Evolutionary conservation across 192 early-diverging fungal species (phyloP), one percentile per base, ranked within the genome.

Genomic region (Chytriomyces confervae): DNA sequence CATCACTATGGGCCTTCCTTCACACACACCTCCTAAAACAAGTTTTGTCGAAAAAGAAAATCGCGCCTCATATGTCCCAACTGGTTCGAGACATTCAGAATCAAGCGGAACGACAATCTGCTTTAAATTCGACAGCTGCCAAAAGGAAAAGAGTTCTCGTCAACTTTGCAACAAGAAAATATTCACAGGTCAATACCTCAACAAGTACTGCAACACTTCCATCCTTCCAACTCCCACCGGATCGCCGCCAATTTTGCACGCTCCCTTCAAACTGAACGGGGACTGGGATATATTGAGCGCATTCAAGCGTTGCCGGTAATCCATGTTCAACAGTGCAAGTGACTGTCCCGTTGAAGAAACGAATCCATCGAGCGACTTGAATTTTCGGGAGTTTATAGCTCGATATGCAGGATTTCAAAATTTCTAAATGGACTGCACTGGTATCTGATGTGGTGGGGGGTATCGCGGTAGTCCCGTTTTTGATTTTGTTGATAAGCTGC

Each of bases 241-340:
- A 36, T 36, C 36, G 36, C 36, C 36, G 36, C n/a, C 57, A 29
- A 27, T 62, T 43, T 9, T 36, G 9, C 61, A 74, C 5, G 10
- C 8, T 18, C 16, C 72, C 72, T 62, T 74, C 60, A 46, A 74
- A 61, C 13, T 46, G 62, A 45, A 74, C 72, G 9, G 72, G 72
- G 2, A 74, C 72, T 10, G 72, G 72, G 10, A 74, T 27, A 44
- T 74, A 74, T 8, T 61, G 36, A 3, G 27, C 72, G 44, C 72
- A 74, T 7, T 74, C 72, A 3, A 47, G 18, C 4, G 20, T 45
- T 8, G 23, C 7, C 45, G 72, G 60, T 2, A 74, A 46, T 5
- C 72, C 72, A 6, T 16, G 57, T n/a, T 8, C 36, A 46, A 62
- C 61, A 5, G 29, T 44, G 60, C 24, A n/a, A 20, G 53, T 62